These are phyloP conservation scores for Haplographium delicatum DNA, from an alignment of 495 filamentous ascomycete species.

Conservation along the genomic window DNA sequence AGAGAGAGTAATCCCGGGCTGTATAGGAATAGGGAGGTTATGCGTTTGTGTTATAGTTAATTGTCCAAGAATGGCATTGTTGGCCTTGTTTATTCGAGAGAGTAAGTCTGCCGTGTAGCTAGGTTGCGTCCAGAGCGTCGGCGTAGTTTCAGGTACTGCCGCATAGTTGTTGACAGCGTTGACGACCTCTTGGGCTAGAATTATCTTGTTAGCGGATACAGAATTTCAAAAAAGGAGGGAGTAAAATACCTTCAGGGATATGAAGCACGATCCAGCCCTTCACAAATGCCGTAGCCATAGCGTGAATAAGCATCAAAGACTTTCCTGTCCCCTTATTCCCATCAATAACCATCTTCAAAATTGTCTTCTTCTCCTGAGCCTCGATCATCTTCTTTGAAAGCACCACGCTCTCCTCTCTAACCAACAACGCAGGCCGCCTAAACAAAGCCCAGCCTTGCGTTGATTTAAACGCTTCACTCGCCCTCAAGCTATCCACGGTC, in stretches of 20 bases:
- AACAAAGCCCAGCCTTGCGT: slow-evolving; percentile 87
- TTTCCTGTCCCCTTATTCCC: slow-evolving; percentile 76
- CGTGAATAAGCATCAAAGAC: slow-evolving; percentile 80
- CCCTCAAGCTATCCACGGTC: slow-evolving; percentile 72
- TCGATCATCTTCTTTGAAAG: slow-evolving; percentile 55
- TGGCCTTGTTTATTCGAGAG: slow-evolving; percentile 63
- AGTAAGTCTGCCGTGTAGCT: slow-evolving; percentile 69
- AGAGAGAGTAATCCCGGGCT: slow-evolving; percentile 58
- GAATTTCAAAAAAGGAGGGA: not conserved
- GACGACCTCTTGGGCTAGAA: slow-evolving; percentile 72
- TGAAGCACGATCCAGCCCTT: slow-evolving; percentile 86
- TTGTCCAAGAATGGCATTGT: slow-evolving; percentile 55
- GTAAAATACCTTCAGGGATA: slow-evolving; percentile 75
- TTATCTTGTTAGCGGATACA: not conserved
- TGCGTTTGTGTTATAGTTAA: slow-evolving; percentile 56
- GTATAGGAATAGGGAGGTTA: slow-evolving; percentile 49
- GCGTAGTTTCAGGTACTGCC: slow-evolving; percentile 49
- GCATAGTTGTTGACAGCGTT: slow-evolving; percentile 75
- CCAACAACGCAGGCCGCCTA: slow-evolving; percentile 65
- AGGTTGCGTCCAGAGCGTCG: slow-evolving; percentile 68
- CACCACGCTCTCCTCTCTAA: slow-evolving; percentile 69
- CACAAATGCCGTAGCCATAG: slow-evolving; percentile 72
- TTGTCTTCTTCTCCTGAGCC: slow-evolving; percentile 49
- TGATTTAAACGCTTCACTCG: slow-evolving; percentile 83
- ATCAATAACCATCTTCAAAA: slow-evolving; percentile 61